Percentiles rank a stretch among this genome's conserved stretches.
Conservation (phyloP, 2,329 filamentous ascomycete genomes). For the Phoma sp. region DNA sequence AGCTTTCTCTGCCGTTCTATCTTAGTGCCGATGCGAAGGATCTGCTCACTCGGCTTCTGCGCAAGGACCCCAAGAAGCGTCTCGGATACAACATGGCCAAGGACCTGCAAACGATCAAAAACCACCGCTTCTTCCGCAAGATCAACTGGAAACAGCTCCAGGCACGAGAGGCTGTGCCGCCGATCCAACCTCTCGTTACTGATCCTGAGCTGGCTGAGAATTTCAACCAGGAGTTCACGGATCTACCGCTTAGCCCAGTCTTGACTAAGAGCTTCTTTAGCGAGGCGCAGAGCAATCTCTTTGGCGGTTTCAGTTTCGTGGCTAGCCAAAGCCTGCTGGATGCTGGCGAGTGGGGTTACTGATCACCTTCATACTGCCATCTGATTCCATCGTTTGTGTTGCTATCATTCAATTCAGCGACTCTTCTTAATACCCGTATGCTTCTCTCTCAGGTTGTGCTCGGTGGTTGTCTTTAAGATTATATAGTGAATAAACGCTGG, state of each 20-base stretch:
- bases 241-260: constrained; percentile 78
- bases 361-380: not conserved
- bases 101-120: constrained; percentile 84
- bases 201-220: constrained; percentile 97
- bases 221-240: constrained; percentile 91
- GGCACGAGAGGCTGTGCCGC: constrained; percentile 80
- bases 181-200: constrained; percentile 91
- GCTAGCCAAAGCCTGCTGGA: constrained; percentile 59
- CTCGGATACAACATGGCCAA: constrained; percentile 88
- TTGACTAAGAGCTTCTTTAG: constrained; percentile 37
- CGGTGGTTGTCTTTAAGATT: no score
- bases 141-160: constrained; percentile 93
- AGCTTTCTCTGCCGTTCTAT: constrained; percentile 87
- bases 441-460: no score
- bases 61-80: constrained; percentile 90
- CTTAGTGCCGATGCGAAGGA: constrained; percentile 92
- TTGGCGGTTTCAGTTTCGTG: constrained; percentile 62
- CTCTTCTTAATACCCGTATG: no score
- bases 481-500: no score
- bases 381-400: not conserved
- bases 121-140: constrained; percentile 94
- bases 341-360: constrained; percentile 42
- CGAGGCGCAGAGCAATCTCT: constrained; percentile 53
- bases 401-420: not conserved
- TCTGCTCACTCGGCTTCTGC: constrained; percentile 83